Conservation (phyloP, 345 rosid genomes). For the Acer yangbiense region DNA sequence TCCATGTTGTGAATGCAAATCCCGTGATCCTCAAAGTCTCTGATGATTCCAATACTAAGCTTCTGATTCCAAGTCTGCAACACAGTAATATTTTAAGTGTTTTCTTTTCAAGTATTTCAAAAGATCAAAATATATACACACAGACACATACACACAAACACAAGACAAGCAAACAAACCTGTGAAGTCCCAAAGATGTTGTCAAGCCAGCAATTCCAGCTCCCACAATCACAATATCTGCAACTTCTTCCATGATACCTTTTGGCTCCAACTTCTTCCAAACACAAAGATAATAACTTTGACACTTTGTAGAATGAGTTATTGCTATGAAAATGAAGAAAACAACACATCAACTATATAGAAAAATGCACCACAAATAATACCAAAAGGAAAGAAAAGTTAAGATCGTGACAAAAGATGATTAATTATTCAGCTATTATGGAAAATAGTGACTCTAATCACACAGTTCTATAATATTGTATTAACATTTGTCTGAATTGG, state of each 20-base stretch:
- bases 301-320: too few species aligned
- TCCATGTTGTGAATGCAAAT: slow-evolving; percentile 52
- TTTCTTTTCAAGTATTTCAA: slow-evolving; percentile 5
- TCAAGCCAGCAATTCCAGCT: slow-evolving; percentile 70
- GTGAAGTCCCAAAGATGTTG: slow-evolving; percentile 66
- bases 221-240: slow-evolving; percentile 57
- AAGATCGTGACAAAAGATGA: too few species aligned
- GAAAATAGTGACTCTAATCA: too few species aligned
- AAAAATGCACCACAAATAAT: too few species aligned
- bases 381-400: too few species aligned
- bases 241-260: slow-evolving; percentile 21
- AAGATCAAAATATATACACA: neutral
- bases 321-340: too few species aligned
- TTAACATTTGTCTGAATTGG: too few species aligned
- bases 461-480: too few species aligned
- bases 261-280: neutral
- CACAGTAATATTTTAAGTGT: neutral
- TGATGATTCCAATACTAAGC: slow-evolving; percentile 72
- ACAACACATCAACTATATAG: too few species aligned
- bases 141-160: too few species aligned
- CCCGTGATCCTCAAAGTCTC: slow-evolving; percentile 56
- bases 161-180: slow-evolving; percentile 23
- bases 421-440: too few species aligned
- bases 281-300: too few species aligned
- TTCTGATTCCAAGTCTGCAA: slow-evolving; percentile 65